These are phyloP conservation scores for Hamamelis virginiana DNA, from an alignment of 164 flowering plant species.

Conservation along the genomic window DNA sequence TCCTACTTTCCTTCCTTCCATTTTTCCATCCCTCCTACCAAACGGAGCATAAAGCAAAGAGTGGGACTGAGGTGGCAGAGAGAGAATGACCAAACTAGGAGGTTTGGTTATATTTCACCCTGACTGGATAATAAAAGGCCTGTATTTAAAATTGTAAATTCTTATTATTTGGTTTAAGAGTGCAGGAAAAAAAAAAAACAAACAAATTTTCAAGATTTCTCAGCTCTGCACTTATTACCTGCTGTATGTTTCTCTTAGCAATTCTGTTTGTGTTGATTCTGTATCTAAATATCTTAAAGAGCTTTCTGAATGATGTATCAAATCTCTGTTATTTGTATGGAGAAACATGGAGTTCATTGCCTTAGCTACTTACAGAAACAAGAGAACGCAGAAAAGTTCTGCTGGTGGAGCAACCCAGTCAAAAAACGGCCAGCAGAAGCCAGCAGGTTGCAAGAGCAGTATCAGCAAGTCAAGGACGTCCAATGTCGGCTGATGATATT, in stretches of 20 bases:
- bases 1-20: too few relatives aligned
- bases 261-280: not conserved
- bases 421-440: slow-evolving; percentile 48
- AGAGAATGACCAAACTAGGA: too few relatives aligned
- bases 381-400: slow-evolving; percentile 83
- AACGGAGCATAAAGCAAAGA: too few relatives aligned
- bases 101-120: too few relatives aligned
- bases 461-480: slow-evolving; percentile 65
- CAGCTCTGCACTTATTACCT: too few relatives aligned
- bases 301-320: not conserved
- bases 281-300: not conserved
- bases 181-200: too few relatives aligned
- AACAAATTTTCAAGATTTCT: too few relatives aligned
- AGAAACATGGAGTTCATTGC: slow-evolving; percentile 17
- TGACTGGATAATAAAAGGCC: too few relatives aligned
- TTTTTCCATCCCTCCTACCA: too few relatives aligned
- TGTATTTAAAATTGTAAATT: too few relatives aligned
- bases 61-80: too few relatives aligned
- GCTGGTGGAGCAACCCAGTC: slow-evolving; percentile 88
- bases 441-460: slow-evolving; percentile 45
- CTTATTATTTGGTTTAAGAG: too few relatives aligned
- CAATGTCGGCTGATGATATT: slow-evolving; percentile 96
- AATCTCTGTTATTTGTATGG: not conserved
- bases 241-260: not conserved
- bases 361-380: slow-evolving; percentile 65